phyloP scores from a whole-genome alignment of 2,329 filamentous ascomycete species.

The Sporothrix pseudoabietina region DNA sequence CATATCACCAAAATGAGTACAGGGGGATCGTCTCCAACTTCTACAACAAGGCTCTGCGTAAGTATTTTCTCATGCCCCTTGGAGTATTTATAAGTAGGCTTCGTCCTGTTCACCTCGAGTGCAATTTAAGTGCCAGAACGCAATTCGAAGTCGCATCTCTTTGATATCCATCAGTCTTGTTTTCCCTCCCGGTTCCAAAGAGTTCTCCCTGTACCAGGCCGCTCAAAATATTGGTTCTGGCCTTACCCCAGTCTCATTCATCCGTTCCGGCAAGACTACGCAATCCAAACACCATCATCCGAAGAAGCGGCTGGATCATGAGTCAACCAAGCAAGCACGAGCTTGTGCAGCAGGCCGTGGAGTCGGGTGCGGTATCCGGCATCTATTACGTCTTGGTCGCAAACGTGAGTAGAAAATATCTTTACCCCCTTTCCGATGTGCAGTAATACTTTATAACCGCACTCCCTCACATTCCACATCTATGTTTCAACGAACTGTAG shows the following conservation, averaged over 20 bases:
- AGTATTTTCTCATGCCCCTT: neutral
- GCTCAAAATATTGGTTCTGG: neutral
- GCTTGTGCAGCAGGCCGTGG: conserved; percentile 10
- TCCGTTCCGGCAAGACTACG: neutral
- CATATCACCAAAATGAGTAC: neutral
- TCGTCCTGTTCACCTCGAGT: neutral
- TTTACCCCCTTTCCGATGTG: neutral
- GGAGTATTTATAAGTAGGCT: neutral
- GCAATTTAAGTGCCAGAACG: neutral
- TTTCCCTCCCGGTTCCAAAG: neutral
- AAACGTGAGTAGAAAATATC: conserved; percentile 26
- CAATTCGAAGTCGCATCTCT: neutral
- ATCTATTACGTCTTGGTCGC: conserved; percentile 30
- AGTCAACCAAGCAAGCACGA: conserved; percentile 5
- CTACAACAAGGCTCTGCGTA: neutral
- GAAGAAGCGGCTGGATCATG: conserved; percentile 19
- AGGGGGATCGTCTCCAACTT: neutral
- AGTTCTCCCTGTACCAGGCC: neutral
- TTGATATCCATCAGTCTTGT: neutral
- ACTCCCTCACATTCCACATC: neutral
- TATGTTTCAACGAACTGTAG: neutral
- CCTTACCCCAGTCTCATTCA: neutral
- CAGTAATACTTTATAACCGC: neutral
- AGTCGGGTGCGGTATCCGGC: conserved; percentile 18
- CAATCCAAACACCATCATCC: too few species aligned